Evolutionary conservation across 1,284 basidiomycete genomes (phyloP).

Genomic region (Peniophora sp.): DNA sequence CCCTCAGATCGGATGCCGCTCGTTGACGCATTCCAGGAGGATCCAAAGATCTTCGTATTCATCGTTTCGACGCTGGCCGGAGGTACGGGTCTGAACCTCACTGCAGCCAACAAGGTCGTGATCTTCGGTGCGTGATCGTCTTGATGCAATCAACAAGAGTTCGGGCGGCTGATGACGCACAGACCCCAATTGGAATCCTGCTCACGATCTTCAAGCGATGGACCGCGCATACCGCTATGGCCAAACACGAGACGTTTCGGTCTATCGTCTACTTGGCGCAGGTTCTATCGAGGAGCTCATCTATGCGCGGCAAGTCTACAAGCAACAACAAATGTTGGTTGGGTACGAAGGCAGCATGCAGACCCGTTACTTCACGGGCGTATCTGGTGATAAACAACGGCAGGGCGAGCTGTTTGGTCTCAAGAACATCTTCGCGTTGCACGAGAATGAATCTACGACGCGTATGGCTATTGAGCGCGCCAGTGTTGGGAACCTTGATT

Average conservation of each 20-base stretch:
- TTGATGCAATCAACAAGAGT: slow-evolving; percentile 2
- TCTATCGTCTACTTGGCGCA: slow-evolving; percentile 78
- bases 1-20: slow-evolving; percentile 69
- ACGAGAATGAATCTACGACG: slow-evolving; percentile 64
- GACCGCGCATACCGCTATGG: slow-evolving; percentile 87
- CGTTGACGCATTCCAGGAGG: slow-evolving; percentile 76
- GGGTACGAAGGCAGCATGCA: slow-evolving; percentile 78
- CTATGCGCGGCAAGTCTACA: slow-evolving; percentile 82
- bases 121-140: slow-evolving; percentile 57
- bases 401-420: slow-evolving; percentile 79
- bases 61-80: slow-evolving; percentile 75
- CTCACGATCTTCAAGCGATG: slow-evolving; percentile 83
- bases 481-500: slow-evolving; percentile 62
- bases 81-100: slow-evolving; percentile 69
- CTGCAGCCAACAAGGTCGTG: slow-evolving; percentile 77
- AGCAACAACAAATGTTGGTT: slow-evolving; percentile 85
- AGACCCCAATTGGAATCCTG: slow-evolving; percentile 91
- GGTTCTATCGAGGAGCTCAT: slow-evolving; percentile 84
- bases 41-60: slow-evolving; percentile 69
- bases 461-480: slow-evolving; percentile 74
- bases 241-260: slow-evolving; percentile 79
- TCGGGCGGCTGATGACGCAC: background rate
- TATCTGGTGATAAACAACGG: slow-evolving; percentile 66
- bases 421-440: slow-evolving; percentile 77
- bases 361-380: slow-evolving; percentile 74